phyloP scores from a whole-genome alignment of 2,329 filamentous ascomycete genomes.

The Fusarium agapanthi region DNA sequence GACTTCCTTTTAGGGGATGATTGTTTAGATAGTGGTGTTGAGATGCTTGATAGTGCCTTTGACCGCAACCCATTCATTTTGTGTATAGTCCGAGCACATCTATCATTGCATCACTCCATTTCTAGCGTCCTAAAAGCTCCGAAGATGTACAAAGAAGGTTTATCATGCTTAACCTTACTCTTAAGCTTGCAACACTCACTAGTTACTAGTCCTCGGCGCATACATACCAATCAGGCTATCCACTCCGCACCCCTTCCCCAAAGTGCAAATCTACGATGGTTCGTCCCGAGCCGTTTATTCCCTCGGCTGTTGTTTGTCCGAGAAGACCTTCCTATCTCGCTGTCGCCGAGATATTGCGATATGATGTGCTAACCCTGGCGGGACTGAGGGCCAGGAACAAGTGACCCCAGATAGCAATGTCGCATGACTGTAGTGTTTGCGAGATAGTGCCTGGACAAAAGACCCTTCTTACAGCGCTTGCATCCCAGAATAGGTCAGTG shows the following conservation, averaged over 20 bases:
- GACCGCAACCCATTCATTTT: no score
- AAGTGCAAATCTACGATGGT: neutral
- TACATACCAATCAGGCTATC: neutral
- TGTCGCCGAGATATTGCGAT: neutral
- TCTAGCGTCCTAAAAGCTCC: neutral
- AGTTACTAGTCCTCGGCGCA: neutral
- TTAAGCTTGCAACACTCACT: neutral
- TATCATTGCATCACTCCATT: neutral
- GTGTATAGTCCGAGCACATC: neutral
- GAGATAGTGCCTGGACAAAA: constrained; percentile 11
- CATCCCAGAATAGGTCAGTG: neutral
- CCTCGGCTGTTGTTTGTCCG: neutral
- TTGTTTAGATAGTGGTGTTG: neutral
- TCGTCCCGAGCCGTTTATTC: constrained; percentile 23
- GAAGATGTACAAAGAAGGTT: neutral
- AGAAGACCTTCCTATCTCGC: constrained; percentile 26
- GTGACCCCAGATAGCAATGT: neutral
- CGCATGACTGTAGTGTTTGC: neutral
- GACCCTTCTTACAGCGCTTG: neutral
- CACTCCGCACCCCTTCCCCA: constrained; percentile 2
- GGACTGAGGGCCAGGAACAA: neutral
- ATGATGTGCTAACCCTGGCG: neutral
- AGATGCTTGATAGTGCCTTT: neutral
- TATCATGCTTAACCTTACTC: constrained; percentile 12
- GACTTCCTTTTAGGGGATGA: neutral